A percentile compares a stretch with the other conserved stretches of the same genome.
Evolutionary conservation across 2,329 filamentous ascomycete genomes (phyloP).

Genomic region (Dactylellina haptotyla): DNA sequence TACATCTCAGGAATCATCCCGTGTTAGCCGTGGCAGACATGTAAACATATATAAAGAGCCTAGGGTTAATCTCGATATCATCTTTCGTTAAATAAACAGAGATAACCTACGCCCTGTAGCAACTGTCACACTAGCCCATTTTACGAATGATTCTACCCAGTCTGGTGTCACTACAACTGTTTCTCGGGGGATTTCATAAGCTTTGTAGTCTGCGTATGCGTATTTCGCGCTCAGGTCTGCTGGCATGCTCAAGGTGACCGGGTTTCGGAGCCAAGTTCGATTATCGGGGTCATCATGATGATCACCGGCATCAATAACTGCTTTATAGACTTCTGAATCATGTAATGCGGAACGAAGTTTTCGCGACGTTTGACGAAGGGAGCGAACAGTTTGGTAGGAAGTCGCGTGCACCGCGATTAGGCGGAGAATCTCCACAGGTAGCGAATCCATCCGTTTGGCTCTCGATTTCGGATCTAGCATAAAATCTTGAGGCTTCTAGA

Average conservation of each 20-base stretch:
- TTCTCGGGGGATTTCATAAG: background rate
- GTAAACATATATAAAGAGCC: too few species aligned
- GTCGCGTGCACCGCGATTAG: constrained; percentile 16
- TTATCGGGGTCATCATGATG: background rate
- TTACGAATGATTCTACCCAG: background rate
- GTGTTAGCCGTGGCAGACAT: too few species aligned
- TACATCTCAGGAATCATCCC: background rate
- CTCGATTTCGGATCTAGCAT: too few species aligned
- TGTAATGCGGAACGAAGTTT: constrained; percentile 19
- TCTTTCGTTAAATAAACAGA: background rate
- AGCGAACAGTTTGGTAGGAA: constrained; percentile 12
- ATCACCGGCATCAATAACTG: constrained; percentile 8
- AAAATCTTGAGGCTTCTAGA: too few species aligned
- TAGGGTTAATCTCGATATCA: too few species aligned
- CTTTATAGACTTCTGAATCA: constrained; percentile 28
- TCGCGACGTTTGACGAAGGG: constrained; percentile 19
- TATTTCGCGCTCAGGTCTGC: background rate
- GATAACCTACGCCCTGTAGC: constrained; percentile 23
- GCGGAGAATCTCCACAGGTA: constrained; percentile 30
- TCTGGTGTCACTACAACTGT: background rate
- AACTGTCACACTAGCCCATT: constrained; percentile 12
- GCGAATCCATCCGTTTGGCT: constrained; percentile 8
- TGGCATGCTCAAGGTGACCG: background rate
- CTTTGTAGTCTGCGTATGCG: constrained; percentile 20
- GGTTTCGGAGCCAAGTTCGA: background rate